phyloP scores from a whole-genome alignment of 2,329 filamentous ascomycete species.

The Pezicula radicicola region DNA sequence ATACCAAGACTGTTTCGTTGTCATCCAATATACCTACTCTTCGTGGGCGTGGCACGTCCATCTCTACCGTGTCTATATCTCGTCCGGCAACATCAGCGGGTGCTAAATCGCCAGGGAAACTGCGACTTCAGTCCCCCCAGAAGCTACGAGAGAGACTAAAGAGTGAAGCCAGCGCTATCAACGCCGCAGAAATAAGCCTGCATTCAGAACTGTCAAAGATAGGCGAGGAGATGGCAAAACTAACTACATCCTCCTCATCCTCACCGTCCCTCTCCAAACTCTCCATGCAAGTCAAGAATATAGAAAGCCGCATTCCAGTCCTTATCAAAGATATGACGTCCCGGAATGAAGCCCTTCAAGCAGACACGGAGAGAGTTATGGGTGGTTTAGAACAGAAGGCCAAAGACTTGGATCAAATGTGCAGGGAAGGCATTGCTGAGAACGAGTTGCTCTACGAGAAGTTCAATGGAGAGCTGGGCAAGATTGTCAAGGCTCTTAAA shows the following conservation, averaged over 20 bases:
- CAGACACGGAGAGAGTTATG: constrained; percentile 69
- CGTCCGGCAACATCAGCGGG: constrained; percentile 13
- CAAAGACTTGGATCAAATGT: constrained; percentile 81
- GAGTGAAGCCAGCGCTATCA: constrained; percentile 72
- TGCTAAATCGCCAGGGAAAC: constrained; percentile 32
- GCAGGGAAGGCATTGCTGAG: constrained; percentile 83
- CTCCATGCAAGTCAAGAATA: constrained; percentile 57
- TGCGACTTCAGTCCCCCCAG: constrained; percentile 68
- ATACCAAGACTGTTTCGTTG: constrained; percentile 21
- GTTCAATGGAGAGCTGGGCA: constrained; percentile 87
- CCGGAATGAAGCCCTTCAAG: constrained; percentile 61
- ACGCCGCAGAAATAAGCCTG: constrained; percentile 65
- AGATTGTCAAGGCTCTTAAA: constrained; percentile 74
- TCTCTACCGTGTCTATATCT: constrained; percentile 13
- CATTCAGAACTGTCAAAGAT: constrained; percentile 78
- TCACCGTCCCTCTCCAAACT: constrained; percentile 30
- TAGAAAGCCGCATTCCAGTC: constrained; percentile 65
- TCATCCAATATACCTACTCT: constrained; percentile 29
- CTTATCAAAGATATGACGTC: constrained; percentile 56
- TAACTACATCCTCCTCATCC: constrained; percentile 39
- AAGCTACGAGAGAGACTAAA: constrained; percentile 83
- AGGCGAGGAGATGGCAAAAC: constrained; percentile 70
- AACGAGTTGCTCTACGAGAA: constrained; percentile 90
- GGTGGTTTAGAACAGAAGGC: constrained; percentile 74
- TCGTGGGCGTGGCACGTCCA: constrained; percentile 15